Evolutionary conservation across 139 green algal species (phyloP), one percentile per base, ranked within the genome.

Genomic region (Chlorella sp.): DNA sequence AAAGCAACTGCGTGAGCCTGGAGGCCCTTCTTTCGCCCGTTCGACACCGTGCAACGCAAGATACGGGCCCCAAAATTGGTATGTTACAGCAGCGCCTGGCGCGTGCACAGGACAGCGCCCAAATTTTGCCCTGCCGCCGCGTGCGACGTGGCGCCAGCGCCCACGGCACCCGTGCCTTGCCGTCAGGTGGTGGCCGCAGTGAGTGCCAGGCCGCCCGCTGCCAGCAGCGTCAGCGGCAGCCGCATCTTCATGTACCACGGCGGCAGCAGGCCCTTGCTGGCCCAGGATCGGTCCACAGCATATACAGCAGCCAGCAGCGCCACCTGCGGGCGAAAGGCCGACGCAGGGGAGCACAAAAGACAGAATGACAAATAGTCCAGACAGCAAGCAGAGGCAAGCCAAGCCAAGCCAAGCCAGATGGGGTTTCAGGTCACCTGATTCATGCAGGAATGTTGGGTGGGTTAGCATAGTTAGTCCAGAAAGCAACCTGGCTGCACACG

Each of bases 221-320:
- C 93, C 39, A 91, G 73, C 32, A 92, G 34, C 19, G 93, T 95
- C 37, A 95, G 86, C 16, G 93, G 92, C 28, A 91, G 69, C 66
- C 93, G 85, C 85, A 95, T 64, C 16, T 73, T 34, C 85, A 95
- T 94, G 64, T 95, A 95, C 93, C 92, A 94, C 48, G 81, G 34
- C 22, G 91, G 88, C 77, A 93, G 85, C 80, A 89, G 40, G n/a
- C 91, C 90, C n/a, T 66, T 57, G 21, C 48, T 68, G 2, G 83
- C 79, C 85, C 91, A 94, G 32, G 42, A 40, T 12, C 85, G 42
- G 68, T 95, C 92, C 39, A 95, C 91, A 15, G 89, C 7, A 48
- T 95, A 94, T 28, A 92, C 92, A 28, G 92, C 39, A 3, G 71
- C 91, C 24, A 95, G 71, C 15, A 91, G 86, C 3, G 42, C 76